Base-by-base conservation (phyloP, 768 basidiomycete genomes). In the Auriscalpium orientale region DNA sequence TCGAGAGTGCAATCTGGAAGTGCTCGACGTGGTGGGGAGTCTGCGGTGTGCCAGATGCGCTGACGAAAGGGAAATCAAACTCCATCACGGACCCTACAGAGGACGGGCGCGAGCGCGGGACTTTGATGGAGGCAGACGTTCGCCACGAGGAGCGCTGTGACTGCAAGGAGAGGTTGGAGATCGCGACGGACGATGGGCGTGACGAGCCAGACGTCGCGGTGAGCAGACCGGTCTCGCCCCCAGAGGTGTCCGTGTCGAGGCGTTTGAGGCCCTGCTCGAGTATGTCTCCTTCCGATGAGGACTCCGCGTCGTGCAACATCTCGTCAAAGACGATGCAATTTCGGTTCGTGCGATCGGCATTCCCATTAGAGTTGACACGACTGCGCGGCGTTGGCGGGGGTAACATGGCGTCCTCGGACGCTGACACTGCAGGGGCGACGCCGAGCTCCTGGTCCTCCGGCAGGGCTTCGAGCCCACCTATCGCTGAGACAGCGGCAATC, bases 371-470 rank as follows among this genome's bases (percentile, higher is more conserved):
- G 47, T 63, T 57, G 58, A 57, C 63, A 51, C 64, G 66, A 34
- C 53, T 62, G 16, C 62, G 66, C 46, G 63, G 67, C 2, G 53
- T 43, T 6, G 53, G 65, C 18, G 49, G 53, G 16, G 61, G 54
- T 2, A 51, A 56, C 10, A 43, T 13, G 4, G 40, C 40, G 49
- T 54, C 51, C 33, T 56, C 51, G 1, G 13, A 18, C 13, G 50
- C 36, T 18, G 51, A 3, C 46, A 50, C 54, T 4, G 64, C 45
- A 51, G 64, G 64, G 8, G 56, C 46, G 0, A 67, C 53, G 13
- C 66, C 55, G 44, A 78, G 64, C 54, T 82, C 79, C 8, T 70
- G 65, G 49, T 74, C 80, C 57, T 85, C 82, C 4, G 78, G 82
- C 2, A 83, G 73, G 7, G 77, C 72, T 54, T 78, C 74, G 48